Base-by-base conservation (phyloP, 306 rosid species). In the Prunus mume region DNA sequence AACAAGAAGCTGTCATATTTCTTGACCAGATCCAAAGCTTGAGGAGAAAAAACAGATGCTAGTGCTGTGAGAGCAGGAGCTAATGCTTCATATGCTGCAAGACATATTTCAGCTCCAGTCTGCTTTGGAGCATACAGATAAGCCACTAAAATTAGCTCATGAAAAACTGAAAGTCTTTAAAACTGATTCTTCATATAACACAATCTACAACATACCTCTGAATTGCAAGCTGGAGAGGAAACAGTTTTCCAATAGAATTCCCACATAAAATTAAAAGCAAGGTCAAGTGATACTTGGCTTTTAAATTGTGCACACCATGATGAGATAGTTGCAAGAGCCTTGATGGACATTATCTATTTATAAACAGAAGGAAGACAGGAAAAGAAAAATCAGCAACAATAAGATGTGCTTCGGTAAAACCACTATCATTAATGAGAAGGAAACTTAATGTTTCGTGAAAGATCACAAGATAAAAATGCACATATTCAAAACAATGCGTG, bases 71-170 rank as follows among this genome's bases (percentile, higher is more conserved):
- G 87, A 83, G 82, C 93, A 81, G 81, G 79, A 81, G 87, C 85
- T 81, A 94, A 79, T 12, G 91, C 90, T 85, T 94, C 96, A 84
- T 90, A 89, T 75, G 96, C 90, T 38, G 97, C 98, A 82, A 94
- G 90, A 88, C 76, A 52, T 79, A 92, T 82, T 87, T 94, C 98
- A 72, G 96, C 91, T 62, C 84, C 91, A 72, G 73, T 76, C 98
- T 94, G 88, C 75, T 54, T 81, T 83, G 57, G 51, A 61, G 80
- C 76, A 71, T 34, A 62, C 84, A 76, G 6, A 71, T 63, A 73
- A 82, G 73, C 56, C 54, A 65, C 75, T n/a, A 74, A 38, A 71
- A 73, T 52, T 30, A 69, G 46, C 71, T 88, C 63, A 65, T 68
- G 65, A 67, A 50, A 73, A 64, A 58, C 76, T 52, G 79, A 67